phyloP scores from a whole-genome alignment of 2,329 filamentous ascomycete species.

The Didymella glomerata region DNA sequence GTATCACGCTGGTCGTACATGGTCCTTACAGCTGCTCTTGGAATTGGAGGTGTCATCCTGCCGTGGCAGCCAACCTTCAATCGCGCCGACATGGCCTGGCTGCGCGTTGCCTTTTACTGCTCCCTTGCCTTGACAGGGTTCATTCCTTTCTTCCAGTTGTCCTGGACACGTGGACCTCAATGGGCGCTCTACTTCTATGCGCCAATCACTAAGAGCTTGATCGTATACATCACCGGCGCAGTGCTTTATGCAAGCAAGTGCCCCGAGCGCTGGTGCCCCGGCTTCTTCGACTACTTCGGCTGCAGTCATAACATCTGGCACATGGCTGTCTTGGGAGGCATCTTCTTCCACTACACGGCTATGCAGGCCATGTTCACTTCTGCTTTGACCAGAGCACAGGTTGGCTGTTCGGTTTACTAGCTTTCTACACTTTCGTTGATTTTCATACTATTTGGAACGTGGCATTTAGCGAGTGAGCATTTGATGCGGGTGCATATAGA shows the following conservation, averaged over 20 bases:
- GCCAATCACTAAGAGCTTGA: slow-evolving; percentile 81
- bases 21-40: slow-evolving; percentile 78
- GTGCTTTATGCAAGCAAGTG: slow-evolving; percentile 89
- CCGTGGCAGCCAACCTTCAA: slow-evolving; percentile 98
- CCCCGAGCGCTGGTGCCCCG: slow-evolving; percentile 91
- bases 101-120: slow-evolving; percentile 89
- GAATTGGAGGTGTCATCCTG: slow-evolving; percentile 85
- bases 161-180: slow-evolving; percentile 75
- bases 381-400: slow-evolving; percentile 52
- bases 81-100: slow-evolving; percentile 88
- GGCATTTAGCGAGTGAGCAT: slow-evolving; percentile 22
- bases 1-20: slow-evolving; percentile 88
- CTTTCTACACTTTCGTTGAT: slow-evolving; percentile 5
- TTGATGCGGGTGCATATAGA: slow-evolving; percentile 22
- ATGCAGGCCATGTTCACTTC: slow-evolving; percentile 92
- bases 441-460: slow-evolving; percentile 8
- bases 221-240: slow-evolving; percentile 86
- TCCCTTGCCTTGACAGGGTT: slow-evolving; percentile 88
- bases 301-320: slow-evolving; percentile 99
- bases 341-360: slow-evolving; percentile 94
- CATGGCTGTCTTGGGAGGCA: slow-evolving; percentile 89
- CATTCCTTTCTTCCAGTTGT: slow-evolving; percentile 85
- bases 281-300: slow-evolving; percentile 93
- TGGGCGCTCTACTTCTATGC: slow-evolving; percentile 93
- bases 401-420: slow-evolving; percentile 46